A percentile compares a stretch with the other conserved stretches of the same genome.
phyloP scores from a whole-genome alignment of 495 filamentous ascomycete species.

The Penicillium alfredii region DNA sequence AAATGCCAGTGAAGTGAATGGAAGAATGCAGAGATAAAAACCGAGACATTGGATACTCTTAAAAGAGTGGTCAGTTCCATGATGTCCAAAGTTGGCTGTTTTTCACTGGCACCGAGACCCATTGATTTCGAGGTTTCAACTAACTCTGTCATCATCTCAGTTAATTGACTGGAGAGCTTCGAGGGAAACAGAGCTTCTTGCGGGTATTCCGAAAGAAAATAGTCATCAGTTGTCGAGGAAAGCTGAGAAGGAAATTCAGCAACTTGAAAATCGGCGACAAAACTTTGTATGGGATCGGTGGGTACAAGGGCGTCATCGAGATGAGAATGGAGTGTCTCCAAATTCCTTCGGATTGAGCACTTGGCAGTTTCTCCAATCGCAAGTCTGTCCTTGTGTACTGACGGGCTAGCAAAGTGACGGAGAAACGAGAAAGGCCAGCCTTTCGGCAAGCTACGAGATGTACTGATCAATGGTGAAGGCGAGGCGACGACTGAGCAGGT shows the following conservation, averaged over 20 bases:
- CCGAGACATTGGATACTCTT: conserved; percentile 26
- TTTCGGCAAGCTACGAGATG: conserved; percentile 45
- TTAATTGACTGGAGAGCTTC: conserved; percentile 27
- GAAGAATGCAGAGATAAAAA: conserved; percentile 35
- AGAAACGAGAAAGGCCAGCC: conserved; percentile 28
- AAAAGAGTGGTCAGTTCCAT: conserved; percentile 24
- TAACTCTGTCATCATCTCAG: conserved; percentile 24
- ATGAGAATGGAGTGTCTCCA: conserved; percentile 27
- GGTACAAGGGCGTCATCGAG: conserved; percentile 29
- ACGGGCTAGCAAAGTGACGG: conserved; percentile 29
- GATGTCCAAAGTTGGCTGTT: conserved; percentile 13
- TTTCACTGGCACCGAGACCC: conserved; percentile 3
- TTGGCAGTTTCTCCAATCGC: conserved; percentile 35
- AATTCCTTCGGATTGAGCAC: conserved; percentile 27
- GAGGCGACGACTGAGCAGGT: conserved; percentile 6
- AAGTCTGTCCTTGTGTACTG: conserved; percentile 27
- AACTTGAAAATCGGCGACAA: conserved; percentile 10
- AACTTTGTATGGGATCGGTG: conserved; percentile 12
- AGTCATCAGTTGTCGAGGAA: conserved; percentile 12
- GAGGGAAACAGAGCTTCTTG: conserved; percentile 21
- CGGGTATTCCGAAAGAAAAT: conserved; percentile 12
- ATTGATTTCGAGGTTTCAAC: conserved; percentile 33
- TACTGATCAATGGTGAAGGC: conserved; percentile 51
- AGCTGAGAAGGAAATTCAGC: conserved; percentile 14
- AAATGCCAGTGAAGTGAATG: conserved; percentile 37